A percentile compares a stretch with the other conserved stretches of the same genome.
phyloP scores from a whole-genome alignment of 495 filamentous ascomycete species.

The Collariella sp. region DNA sequence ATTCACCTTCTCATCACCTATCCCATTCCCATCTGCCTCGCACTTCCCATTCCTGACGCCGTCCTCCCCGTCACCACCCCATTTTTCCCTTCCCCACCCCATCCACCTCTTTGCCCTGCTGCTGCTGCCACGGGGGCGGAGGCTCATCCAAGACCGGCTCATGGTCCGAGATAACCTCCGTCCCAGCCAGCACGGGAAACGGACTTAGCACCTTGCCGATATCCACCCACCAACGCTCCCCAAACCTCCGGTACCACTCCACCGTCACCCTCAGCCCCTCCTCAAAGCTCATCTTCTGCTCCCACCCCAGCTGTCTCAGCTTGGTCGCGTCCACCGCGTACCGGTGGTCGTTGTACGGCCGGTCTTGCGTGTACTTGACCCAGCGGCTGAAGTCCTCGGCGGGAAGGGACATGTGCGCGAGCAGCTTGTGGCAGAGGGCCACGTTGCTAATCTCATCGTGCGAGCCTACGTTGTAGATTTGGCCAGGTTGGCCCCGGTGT shows the following conservation, averaged over 20 bases:
- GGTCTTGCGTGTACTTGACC: slow-evolving; percentile 58
- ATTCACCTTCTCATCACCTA: no score
- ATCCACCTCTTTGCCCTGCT: neutral
- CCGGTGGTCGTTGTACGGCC: slow-evolving; percentile 64
- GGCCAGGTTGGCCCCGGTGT: slow-evolving; percentile 55
- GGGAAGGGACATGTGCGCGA: slow-evolving; percentile 42
- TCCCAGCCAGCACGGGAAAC: slow-evolving; percentile 47
- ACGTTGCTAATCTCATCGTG: slow-evolving; percentile 58
- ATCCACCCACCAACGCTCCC: slow-evolving; percentile 64
- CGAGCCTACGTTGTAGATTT: slow-evolving; percentile 68
- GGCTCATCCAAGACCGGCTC: slow-evolving; percentile 42
- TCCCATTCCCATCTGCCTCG: neutral
- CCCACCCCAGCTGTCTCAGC: slow-evolving; percentile 57
- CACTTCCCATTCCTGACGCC: neutral
- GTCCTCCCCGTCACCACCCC: neutral
- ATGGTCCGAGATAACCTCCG: slow-evolving; percentile 40
- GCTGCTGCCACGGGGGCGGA: slow-evolving; percentile 6
- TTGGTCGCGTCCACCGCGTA: slow-evolving; percentile 63
- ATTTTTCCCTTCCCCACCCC: neutral
- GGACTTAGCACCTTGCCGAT: slow-evolving; percentile 54
- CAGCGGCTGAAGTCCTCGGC: slow-evolving; percentile 40
- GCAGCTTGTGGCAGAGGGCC: slow-evolving; percentile 49
- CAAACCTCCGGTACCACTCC: slow-evolving; percentile 58
- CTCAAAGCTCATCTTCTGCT: slow-evolving; percentile 51
- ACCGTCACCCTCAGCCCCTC: slow-evolving; percentile 58